Evolutionary conservation across 371 early-diverging fungal species (phyloP).

Genomic region (Parasitella parasitica): DNA sequence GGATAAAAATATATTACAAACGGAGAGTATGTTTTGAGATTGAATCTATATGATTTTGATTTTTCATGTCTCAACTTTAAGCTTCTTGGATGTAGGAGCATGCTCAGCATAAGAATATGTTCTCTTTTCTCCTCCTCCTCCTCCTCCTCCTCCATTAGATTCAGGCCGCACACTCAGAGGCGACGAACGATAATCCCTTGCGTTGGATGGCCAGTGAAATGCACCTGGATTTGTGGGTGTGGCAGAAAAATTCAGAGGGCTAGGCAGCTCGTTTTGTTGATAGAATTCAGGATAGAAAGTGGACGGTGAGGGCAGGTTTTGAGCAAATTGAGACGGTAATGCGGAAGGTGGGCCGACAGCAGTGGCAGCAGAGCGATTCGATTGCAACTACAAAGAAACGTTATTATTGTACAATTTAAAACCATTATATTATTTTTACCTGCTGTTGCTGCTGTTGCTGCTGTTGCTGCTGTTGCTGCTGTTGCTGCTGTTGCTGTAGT

Average conservation of each 20-base stretch:
- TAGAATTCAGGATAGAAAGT: slow-evolving; percentile 77
- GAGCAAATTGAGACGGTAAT: slow-evolving; percentile 64
- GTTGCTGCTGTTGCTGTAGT: not conserved
- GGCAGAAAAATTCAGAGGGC: slow-evolving; percentile 63
- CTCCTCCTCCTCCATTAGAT: not conserved
- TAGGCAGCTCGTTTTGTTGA: slow-evolving; percentile 62
- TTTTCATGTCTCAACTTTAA: slow-evolving; percentile 7
- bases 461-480: not conserved
- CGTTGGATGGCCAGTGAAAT: slow-evolving; percentile 63
- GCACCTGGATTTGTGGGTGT: slow-evolving; percentile 56
- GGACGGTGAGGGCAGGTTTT: slow-evolving; percentile 76
- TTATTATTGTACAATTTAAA: not conserved
- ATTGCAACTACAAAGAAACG: not conserved
- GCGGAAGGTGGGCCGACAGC: slow-evolving; percentile 4
- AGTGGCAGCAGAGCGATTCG: not conserved
- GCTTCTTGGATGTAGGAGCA: slow-evolving; percentile 5
- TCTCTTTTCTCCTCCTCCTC: slow-evolving; percentile 2
- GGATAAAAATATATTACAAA: not conserved
- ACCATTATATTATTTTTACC: not conserved
- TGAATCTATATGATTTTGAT: not conserved
- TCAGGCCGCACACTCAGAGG: slow-evolving; percentile 20
- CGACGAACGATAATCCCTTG: slow-evolving; percentile 26
- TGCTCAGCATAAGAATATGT: slow-evolving; percentile 1
- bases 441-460: not conserved
- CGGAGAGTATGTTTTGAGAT: not conserved